Percentiles rank a stretch among this genome's conserved stretches.
These are phyloP conservation scores for Acrodontium crateriforme DNA, from an alignment of 2,329 filamentous ascomycete genomes.

Conservation along the genomic window DNA sequence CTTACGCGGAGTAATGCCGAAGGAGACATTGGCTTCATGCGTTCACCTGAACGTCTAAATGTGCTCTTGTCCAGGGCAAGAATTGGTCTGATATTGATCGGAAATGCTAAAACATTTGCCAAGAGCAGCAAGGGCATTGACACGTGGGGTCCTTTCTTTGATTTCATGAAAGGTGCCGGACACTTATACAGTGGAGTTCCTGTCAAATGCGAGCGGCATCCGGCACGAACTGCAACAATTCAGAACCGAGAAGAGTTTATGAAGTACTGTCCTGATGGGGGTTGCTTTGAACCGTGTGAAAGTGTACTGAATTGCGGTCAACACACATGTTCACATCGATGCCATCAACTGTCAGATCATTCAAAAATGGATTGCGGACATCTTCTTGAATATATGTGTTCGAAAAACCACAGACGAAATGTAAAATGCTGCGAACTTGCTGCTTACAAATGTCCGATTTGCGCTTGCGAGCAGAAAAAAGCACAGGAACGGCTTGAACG, in stretches of 20 bases:
- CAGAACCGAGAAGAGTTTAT: slow-evolving; percentile 44
- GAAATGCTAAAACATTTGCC: slow-evolving; percentile 35
- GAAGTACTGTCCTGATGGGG: slow-evolving; percentile 51
- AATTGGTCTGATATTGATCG: slow-evolving; percentile 59
- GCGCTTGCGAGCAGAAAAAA: slow-evolving; percentile 37
- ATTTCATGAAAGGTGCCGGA: slow-evolving; percentile 10
- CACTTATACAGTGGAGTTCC: slow-evolving; percentile 42
- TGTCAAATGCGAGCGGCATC: slow-evolving; percentile 47
- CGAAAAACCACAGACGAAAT: slow-evolving; percentile 13
- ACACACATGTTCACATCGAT: slow-evolving; percentile 46
- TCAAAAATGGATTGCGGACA: slow-evolving; percentile 36
- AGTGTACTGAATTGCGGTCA: slow-evolving; percentile 39
- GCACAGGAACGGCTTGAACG: slow-evolving; percentile 30
- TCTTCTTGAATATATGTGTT: slow-evolving; percentile 33
- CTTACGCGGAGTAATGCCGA: slow-evolving; percentile 54
- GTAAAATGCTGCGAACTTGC: background rate
- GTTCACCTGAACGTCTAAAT: slow-evolving; percentile 53
- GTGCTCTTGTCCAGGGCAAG: slow-evolving; percentile 53
- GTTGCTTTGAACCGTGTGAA: slow-evolving; percentile 47
- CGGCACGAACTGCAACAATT: slow-evolving; percentile 34
- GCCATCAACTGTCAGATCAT: slow-evolving; percentile 50
- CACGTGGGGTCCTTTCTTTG: slow-evolving; percentile 10
- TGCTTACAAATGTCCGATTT: slow-evolving; percentile 28
- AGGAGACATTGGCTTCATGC: slow-evolving; percentile 50
- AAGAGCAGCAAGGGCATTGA: slow-evolving; percentile 6